phyloP scores from a whole-genome alignment of 2,329 filamentous ascomycete genomes.

The Botrytis byssoidea region DNA sequence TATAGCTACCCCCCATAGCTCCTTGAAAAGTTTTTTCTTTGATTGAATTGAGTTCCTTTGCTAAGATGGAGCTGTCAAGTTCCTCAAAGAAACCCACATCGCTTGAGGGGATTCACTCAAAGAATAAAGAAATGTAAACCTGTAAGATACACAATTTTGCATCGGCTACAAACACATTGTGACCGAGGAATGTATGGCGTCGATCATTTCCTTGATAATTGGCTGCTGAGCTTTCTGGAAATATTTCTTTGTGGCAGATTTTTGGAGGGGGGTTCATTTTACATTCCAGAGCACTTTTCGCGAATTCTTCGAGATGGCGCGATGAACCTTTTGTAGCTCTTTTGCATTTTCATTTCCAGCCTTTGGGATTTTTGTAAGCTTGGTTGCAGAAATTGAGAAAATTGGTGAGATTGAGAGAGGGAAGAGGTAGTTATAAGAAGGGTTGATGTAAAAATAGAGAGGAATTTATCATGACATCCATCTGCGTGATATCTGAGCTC shows the following conservation, averaged over 20 bases:
- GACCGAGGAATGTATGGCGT: slow-evolving; percentile 16
- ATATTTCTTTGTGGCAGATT: slow-evolving; percentile 1
- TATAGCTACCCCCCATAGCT: slow-evolving; percentile 17
- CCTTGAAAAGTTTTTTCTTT: not conserved
- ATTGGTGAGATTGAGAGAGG: not conserved
- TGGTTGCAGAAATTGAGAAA: not conserved
- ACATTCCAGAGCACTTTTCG: slow-evolving; percentile 9
- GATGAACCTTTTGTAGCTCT: not conserved
- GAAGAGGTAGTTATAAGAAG: not conserved
- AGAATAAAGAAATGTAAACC: not conserved
- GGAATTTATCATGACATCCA: slow-evolving; percentile 4
- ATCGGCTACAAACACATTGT: slow-evolving; percentile 19
- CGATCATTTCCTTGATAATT: slow-evolving; percentile 2
- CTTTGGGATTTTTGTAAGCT: not conserved
- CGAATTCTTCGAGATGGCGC: slow-evolving; percentile 5
- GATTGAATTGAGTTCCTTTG: not conserved
- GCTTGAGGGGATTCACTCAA: slow-evolving; percentile 6
- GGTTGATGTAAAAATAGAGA: slow-evolving; percentile 11
- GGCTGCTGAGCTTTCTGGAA: not conserved
- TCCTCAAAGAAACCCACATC: not conserved
- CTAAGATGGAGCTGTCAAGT: not conserved
- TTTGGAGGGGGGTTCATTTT: not conserved
- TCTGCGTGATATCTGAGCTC: not conserved
- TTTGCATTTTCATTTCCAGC: slow-evolving; percentile 7
- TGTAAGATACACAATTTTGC: not conserved